phyloP scores from a whole-genome alignment of 345 rosid genomes.

The Hibiscus tridactylites region DNA sequence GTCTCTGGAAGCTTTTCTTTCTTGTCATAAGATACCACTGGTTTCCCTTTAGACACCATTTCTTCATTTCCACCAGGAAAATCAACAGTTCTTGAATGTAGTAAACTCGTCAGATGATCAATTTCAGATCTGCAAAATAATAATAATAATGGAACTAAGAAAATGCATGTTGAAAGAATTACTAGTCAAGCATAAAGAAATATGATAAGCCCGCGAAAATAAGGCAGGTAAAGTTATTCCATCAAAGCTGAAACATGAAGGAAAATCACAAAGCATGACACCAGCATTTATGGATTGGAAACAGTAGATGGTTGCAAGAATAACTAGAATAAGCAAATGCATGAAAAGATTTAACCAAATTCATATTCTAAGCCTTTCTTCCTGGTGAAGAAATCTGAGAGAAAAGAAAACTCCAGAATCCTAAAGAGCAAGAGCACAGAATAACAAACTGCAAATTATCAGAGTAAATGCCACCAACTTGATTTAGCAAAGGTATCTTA shows the following conservation, averaged over 20 bases:
- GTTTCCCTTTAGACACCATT: conserved; percentile 34
- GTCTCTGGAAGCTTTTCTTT: conserved; percentile 26
- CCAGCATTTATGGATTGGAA: not conserved
- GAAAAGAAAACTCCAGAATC: not conserved
- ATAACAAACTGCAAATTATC: not conserved
- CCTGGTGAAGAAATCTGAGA: not conserved
- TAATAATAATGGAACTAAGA: not conserved
- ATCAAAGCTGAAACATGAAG: not conserved
- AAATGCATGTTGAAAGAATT: not conserved
- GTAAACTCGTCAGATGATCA: conserved; percentile 62
- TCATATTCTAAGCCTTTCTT: not conserved
- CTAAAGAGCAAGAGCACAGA: not conserved
- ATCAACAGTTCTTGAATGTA: conserved; percentile 54
- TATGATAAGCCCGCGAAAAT: not conserved
- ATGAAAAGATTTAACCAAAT: not conserved
- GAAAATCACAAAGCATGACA: conserved; percentile 3
- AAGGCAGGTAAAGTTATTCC: not conserved
- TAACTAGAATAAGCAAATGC: not conserved
- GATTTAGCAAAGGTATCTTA: not conserved
- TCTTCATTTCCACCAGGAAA: conserved; percentile 30
- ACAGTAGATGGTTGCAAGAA: not conserved
- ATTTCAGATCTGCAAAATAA: conserved; percentile 64
- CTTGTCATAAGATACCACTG: conserved; percentile 19
- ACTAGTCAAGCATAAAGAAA: not conserved
- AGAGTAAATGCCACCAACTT: not conserved